Base-by-base conservation (phyloP, 2,329 filamentous ascomycete genomes). In the Alternaria conjuncta region DNA sequence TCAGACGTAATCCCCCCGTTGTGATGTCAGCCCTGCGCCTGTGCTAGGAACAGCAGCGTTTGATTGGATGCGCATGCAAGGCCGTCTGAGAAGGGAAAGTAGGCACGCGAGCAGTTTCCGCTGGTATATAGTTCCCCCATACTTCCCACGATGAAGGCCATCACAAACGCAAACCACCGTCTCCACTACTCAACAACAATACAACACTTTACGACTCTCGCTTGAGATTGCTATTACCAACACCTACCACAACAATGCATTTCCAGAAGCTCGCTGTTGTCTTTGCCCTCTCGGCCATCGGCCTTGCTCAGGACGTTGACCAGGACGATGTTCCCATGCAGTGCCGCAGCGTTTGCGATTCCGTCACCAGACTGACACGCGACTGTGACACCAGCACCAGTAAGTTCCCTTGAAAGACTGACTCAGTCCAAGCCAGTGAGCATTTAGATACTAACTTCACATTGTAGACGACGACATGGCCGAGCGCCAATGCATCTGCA, bases 401-500 rank as follows among this genome's bases (percentile, higher is more conserved):
- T 61, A 50, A 50, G 53, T 32, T 32, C 6, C 28, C 12, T 32
- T 32, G 5, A 32, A 7, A 32, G 6, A 32, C 6, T 12, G 6
- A 6, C 6, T 7, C 6, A 13, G 28, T 32, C 6, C 28, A 7
- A 32, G 28, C 36, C 36, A 41, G 36, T 41, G 36, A 6, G 13
- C 32, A 44, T 3, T 8, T 3, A 7, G 2, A 44, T 18, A 30
- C 53, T 45, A 45, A 55, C 25, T n/a, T 18, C 9, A 28, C 8
- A 4, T 15, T 20, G 44, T 11, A 46, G 58, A 50, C 58, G 25
- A 57, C 15, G 53, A 57, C 26, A 9, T 12, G 23, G 44, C 45
- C 12, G 58, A 61, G 45, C 58, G 58, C 18, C 51, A 50, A n/a
- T 61, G 58, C 23, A 13, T 61, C 44, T 61, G 58, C 58, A 57